These are phyloP conservation scores for Kuraishia molischiana DNA, from an alignment of 805 yeast species.

Conservation along the genomic window DNA sequence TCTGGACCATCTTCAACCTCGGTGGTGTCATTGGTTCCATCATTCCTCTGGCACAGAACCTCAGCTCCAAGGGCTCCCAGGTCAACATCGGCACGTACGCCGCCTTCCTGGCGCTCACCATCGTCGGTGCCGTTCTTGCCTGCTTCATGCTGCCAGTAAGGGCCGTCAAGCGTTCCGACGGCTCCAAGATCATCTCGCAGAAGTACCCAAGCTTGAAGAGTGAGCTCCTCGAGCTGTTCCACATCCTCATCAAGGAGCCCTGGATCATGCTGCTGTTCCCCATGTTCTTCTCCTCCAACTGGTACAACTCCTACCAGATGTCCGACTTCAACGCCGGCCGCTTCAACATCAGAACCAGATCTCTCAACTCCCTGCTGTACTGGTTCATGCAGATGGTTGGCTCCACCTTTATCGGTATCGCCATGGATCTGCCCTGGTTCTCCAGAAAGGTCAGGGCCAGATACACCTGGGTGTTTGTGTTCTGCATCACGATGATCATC, in stretches of 20 bases:
- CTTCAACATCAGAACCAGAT: conserved; percentile 46
- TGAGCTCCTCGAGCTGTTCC: conserved; percentile 14
- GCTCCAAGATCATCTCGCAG: conserved; percentile 15
- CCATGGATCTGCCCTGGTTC: conserved; percentile 31
- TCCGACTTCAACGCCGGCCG: conserved; percentile 44
- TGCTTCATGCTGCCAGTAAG: conserved; percentile 35
- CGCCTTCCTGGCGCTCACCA: conserved; percentile 45
- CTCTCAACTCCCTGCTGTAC: conserved; percentile 46
- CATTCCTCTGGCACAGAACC: conserved; percentile 46
- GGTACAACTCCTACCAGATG: conserved; percentile 54
- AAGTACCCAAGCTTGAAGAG: conserved; percentile 30
- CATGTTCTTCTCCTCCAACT: conserved; percentile 49
- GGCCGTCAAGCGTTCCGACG: conserved; percentile 36
- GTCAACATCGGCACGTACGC: conserved; percentile 35
- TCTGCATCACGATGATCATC: conserved; percentile 31
- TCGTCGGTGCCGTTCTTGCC: conserved; percentile 34
- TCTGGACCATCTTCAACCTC: conserved; percentile 53
- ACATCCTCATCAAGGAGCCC: conserved; percentile 19
- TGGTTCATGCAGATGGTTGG: conserved; percentile 51
- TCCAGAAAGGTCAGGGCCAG: conserved; percentile 32
- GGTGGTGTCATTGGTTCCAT: conserved; percentile 54
- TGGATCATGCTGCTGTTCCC: conserved; percentile 40
- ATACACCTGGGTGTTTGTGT: conserved; percentile 29
- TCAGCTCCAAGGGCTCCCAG: conserved; percentile 25
- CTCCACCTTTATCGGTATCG: conserved; percentile 33